A percentile compares a stretch with the other conserved stretches of the same genome.
These are phyloP conservation scores for Solanum chmielewskii DNA, from an alignment of 257 asterid species.

Conservation along the genomic window DNA sequence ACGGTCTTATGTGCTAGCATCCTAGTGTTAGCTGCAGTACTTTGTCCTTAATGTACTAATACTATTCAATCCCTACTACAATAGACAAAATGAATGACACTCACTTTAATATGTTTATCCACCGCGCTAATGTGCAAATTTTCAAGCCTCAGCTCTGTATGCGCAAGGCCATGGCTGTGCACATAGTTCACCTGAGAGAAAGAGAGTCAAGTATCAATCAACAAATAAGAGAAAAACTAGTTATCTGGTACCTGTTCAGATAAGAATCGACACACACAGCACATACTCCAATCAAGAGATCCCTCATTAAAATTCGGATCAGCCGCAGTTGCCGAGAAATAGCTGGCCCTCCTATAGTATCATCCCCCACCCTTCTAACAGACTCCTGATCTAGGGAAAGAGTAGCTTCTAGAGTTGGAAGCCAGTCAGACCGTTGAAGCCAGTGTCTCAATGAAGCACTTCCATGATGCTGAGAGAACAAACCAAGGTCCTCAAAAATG, in stretches of 20 bases:
- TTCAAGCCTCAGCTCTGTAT: constrained; percentile 86
- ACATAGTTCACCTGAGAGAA: constrained; percentile 77
- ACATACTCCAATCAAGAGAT: constrained; percentile 85
- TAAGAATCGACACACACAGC: background rate
- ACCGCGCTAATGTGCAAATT: constrained; percentile 85
- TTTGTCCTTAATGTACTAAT: background rate
- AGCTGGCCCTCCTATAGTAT: constrained; percentile 85
- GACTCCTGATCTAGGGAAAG: constrained; percentile 88
- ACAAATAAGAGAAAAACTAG: background rate
- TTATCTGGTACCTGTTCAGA: background rate
- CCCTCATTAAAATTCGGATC: constrained; percentile 83
- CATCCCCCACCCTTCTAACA: constrained; percentile 81
- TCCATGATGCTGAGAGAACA: constrained; percentile 66
- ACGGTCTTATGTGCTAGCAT: background rate
- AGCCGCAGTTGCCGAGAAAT: constrained; percentile 77
- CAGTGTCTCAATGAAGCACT: constrained; percentile 91
- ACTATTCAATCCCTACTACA: background rate
- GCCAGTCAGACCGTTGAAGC: constrained; percentile 97
- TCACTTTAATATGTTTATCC: constrained; percentile 85
- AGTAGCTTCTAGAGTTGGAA: constrained; percentile 90
- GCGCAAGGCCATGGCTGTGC: constrained; percentile 97
- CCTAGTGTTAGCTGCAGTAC: background rate
- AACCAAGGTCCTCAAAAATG: background rate
- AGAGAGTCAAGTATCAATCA: background rate
- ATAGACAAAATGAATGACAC: constrained; percentile 1